These are phyloP conservation scores for Eucalyptus cloeziana DNA, from an alignment of 345 rosid species.

Conservation along the genomic window DNA sequence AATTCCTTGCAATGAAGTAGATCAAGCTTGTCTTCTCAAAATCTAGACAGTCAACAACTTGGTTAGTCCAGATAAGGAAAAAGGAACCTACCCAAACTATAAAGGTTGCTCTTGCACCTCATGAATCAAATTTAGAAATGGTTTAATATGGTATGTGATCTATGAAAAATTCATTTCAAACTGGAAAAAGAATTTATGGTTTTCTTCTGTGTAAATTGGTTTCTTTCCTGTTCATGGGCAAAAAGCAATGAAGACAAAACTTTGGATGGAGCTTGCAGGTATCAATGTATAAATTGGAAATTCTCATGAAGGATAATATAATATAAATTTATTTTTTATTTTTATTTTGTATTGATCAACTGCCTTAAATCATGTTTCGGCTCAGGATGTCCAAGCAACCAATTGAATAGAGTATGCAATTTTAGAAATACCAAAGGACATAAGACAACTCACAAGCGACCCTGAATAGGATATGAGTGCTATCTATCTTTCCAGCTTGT, in stretches of 20 bases:
- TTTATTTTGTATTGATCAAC: not conserved
- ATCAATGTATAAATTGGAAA: not conserved
- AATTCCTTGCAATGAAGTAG: not conserved
- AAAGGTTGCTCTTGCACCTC: not conserved
- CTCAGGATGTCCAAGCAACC: not conserved
- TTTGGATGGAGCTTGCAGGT: not conserved
- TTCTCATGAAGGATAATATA: not conserved
- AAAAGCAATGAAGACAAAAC: not conserved
- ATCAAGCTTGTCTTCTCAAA: not conserved
- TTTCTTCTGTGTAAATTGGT: not conserved
- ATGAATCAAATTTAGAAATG: not conserved
- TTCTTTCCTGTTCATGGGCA: not conserved
- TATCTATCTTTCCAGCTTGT: not conserved
- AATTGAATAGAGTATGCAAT: not conserved
- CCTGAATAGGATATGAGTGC: not conserved
- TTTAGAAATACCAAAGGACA: not conserved
- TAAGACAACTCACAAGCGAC: not conserved
- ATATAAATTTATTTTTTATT: not conserved
- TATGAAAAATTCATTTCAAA: not conserved
- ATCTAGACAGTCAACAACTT: not conserved
- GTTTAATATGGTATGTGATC: not conserved
- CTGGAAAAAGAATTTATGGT: not conserved
- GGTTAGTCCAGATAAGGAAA: not conserved
- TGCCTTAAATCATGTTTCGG: not conserved
- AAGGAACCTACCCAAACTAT: not conserved